Conservation (phyloP, 108 stramenopile genomes). For the Conticribra guillardii region DNA sequence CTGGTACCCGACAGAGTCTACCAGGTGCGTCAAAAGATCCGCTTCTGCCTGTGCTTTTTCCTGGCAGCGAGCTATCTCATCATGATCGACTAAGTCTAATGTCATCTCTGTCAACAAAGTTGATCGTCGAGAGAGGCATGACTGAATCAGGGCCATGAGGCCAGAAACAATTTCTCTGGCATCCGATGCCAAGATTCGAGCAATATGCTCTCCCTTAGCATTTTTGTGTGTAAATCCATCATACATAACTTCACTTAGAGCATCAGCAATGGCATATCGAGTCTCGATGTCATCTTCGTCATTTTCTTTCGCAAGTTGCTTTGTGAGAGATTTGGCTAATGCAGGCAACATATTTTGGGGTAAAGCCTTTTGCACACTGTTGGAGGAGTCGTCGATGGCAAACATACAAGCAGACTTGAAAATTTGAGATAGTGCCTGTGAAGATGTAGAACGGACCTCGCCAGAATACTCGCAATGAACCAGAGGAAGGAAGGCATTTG, state of each 20-base stretch:
- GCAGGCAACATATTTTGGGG: constrained; percentile 51
- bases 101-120: constrained; percentile 46
- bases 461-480: constrained; percentile 73
- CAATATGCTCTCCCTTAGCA: constrained; percentile 40
- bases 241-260: constrained; percentile 75
- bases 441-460: constrained; percentile 74
- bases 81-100: constrained; percentile 50
- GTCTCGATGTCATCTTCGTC: constrained; percentile 71
- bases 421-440: constrained; percentile 74
- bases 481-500: constrained; percentile 66
- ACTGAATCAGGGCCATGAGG: constrained; percentile 59
- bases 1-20: constrained; percentile 82
- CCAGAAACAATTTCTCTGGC: constrained; percentile 51
- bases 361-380: constrained; percentile 13
- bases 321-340: constrained; percentile 45
- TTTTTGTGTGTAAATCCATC: constrained; percentile 47
- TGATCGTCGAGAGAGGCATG: constrained; percentile 68
- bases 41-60: constrained; percentile 53
- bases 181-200: constrained; percentile 48
- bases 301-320: constrained; percentile 64
- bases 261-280: constrained; percentile 71
- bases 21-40: constrained; percentile 70
- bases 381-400: constrained; percentile 41
- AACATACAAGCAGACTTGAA: constrained; percentile 74
- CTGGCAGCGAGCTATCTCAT: constrained; percentile 67